Evolutionary conservation across 805 yeast genomes (phyloP), one percentile per base, ranked within the genome.

Genomic region (Metschnikowia lochheadii): DNA sequence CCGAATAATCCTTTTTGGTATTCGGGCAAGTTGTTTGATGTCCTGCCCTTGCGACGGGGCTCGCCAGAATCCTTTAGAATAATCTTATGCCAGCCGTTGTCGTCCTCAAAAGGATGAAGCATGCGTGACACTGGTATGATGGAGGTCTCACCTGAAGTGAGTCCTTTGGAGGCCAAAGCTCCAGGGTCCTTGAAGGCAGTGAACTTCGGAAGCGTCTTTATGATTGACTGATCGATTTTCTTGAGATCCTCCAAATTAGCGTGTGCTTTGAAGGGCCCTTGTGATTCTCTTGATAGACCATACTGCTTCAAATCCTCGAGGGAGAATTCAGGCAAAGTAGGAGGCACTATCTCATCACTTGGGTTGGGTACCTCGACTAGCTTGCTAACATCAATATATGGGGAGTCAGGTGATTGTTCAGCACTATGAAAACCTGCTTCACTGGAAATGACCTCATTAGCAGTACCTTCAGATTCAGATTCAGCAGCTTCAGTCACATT

Each of bases 121-220:
- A 88, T 70, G 48, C 87, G 81, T 0, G 92, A 85, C 5, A 85
- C 79, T 2, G 89, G 83, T 2, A 80, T 78, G 44, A 72, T 62
- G 2, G 73, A 63, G 2, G 61, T 50, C 29, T 67, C 67, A 4
- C 60, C 67, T 1, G 75, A 46, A 5, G 40, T 32, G 20, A 46
- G 32, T 14, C 34, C 40, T 15, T 44, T 44, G 13, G 18, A 31
- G 8, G 29, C 15, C 2, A 49, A 14, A 3, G 40, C 7, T 7
- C 64, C 59, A 48, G 63, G 67, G 10, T 71, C 76, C 40, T 67
- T 75, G 56, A 81, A 79, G 0, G 83, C 79, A 2, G 73, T 64
- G 61, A 72, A 79, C 17, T 70, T 64, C 0, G 83, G 79, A 34
- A 81, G 57, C 48, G 78, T 73, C 15, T 73, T 74, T 8, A 81